These are phyloP conservation scores for Xanthoceras sorbifolium DNA, from an alignment of 345 rosid genomes.

Conservation along the genomic window DNA sequence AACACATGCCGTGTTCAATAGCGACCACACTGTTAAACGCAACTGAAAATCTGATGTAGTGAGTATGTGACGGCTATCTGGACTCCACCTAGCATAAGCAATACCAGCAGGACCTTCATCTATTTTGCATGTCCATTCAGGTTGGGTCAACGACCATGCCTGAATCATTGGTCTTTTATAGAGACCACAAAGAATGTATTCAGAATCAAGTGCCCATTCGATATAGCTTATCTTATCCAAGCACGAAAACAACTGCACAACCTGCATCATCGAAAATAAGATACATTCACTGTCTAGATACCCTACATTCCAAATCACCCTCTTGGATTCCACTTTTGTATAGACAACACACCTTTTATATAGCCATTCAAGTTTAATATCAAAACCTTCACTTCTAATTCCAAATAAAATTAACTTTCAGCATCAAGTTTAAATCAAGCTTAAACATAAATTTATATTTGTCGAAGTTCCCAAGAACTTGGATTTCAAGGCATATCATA, in stretches of 20 bases:
- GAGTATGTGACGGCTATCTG: constrained; percentile 93
- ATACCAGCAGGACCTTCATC: constrained; percentile 98
- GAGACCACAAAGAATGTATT: constrained; percentile 92
- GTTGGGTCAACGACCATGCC: constrained; percentile 90
- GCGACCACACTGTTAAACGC: constrained; percentile 88
- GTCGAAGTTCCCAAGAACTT: neutral
- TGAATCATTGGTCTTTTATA: constrained; percentile 89
- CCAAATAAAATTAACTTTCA: neutral
- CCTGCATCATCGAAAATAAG: constrained; percentile 54
- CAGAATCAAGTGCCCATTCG: constrained; percentile 97
- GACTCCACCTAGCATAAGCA: constrained; percentile 98
- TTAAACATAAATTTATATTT: neutral
- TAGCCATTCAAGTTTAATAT: neutral
- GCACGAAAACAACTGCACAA: constrained; percentile 93
- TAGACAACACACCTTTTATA: no score
- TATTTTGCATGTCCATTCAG: constrained; percentile 97
- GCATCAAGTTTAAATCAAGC: neutral
- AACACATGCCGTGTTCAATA: constrained; percentile 91
- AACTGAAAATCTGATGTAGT: constrained; percentile 91
- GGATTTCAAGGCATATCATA: neutral
- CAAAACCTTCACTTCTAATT: neutral
- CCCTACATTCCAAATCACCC: neutral
- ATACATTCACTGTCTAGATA: constrained; percentile 6
- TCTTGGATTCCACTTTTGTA: neutral
- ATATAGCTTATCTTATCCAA: constrained; percentile 94